A percentile compares a stretch with the other conserved stretches of the same genome.
phyloP scores from a whole-genome alignment of 176 grass and related monocot genomes.

The Bromus sterilis region DNA sequence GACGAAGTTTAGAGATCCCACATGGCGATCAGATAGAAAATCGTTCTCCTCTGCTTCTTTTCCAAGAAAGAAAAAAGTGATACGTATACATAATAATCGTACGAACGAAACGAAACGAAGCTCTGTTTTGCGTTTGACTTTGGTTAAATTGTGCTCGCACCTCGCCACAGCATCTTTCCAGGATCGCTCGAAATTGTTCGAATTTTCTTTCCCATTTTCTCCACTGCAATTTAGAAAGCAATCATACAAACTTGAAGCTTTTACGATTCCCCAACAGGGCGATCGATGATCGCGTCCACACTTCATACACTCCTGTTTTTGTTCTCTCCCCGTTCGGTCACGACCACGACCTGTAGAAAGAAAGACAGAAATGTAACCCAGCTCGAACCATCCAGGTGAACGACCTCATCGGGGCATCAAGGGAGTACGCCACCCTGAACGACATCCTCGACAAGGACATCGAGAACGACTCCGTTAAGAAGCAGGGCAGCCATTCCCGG shows the following conservation, averaged over 20 bases:
- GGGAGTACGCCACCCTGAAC: slow-evolving; percentile 57
- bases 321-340: not conserved
- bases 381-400: slow-evolving; percentile 50
- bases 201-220: not conserved
- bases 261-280: not conserved
- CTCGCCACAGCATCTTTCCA: slow-evolving; percentile 2
- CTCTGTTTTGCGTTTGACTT: not conserved
- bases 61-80: not conserved
- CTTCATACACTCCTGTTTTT: not conserved
- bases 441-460: slow-evolving; percentile 85
- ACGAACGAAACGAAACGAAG: not conserved
- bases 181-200: not conserved
- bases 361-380: not conserved
- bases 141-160: not conserved
- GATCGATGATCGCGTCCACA: not conserved
- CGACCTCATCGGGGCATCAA: slow-evolving; percentile 77
- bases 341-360: not conserved
- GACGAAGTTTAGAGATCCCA: not conserved
- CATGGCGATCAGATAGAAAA: not conserved
- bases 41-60: not conserved
- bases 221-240: too few species aligned
- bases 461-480: slow-evolving; percentile 61
- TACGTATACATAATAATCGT: not conserved
- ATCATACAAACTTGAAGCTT: not conserved
- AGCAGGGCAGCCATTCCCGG: slow-evolving; percentile 92